Evolutionary conservation across 2,329 filamentous ascomycete genomes (phyloP), one percentile per base, ranked within the genome.

Genomic region (Orbilia quercus): DNA sequence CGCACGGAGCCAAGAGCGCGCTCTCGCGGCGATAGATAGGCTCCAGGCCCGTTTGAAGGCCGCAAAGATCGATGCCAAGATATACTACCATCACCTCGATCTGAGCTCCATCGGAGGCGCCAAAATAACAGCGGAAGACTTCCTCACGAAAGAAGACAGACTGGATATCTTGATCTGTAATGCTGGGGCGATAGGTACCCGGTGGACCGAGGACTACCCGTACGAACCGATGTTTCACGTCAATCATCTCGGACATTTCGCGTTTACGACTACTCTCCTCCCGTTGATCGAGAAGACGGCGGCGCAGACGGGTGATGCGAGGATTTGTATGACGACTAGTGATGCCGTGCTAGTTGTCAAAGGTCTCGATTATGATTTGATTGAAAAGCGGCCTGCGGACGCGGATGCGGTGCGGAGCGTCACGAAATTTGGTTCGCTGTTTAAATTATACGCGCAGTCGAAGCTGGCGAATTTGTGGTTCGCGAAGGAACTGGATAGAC

Each of bases 151-250:
- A 18, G 78, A 79, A 20, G 67, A 77, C 11, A 79, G 80, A 4
- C 78, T 85, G 1, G 83, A 85, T 74, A 80, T 84, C 31, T 78
- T 85, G 2, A 80, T 84, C 65, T 81, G 81, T 47, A 84, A 84
- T 67, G 83, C 83, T 0, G 83, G 82, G 0, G 79, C 84, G 36
- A 83, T 75, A 3, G 58, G 84, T 81, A 81, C 80, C 0, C 75
- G 75, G 16, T 79, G 82, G 2, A 78, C 81, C 0, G 79, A 45
- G 14, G 69, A 73, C 7, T 54, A 70, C 1, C 83, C 83, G 12
- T 85, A 84, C 66, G 84, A 85, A 75, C 74, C 82, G 7, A 82
- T 84, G 69, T 84, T 85, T 67, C 83, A 81, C 1, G 83, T 81
- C 1, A 86, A 85, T 64, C 82, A 85, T 76, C 75, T 85, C 40